These are phyloP conservation scores for Backusella macrospora DNA, from an alignment of 192 early-diverging fungal genomes.

Conservation along the genomic window DNA sequence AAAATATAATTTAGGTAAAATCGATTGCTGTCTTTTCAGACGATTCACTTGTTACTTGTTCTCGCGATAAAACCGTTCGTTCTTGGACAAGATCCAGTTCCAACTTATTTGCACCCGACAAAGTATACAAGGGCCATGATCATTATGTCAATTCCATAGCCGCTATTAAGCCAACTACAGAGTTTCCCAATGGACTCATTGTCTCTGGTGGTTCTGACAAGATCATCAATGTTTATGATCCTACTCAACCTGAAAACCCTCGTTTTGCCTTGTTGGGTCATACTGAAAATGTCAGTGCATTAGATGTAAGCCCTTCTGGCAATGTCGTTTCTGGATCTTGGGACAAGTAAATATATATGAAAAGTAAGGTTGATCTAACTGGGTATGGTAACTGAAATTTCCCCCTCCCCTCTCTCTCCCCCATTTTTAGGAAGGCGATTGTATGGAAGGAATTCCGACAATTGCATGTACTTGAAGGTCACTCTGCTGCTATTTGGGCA, in stretches of 20 bases:
- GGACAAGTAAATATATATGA: constrained; percentile 74
- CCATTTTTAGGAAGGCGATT: constrained; percentile 69
- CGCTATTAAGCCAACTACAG: constrained; percentile 55
- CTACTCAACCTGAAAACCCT: constrained; percentile 56
- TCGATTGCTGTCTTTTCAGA: constrained; percentile 61
- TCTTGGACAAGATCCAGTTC: constrained; percentile 64
- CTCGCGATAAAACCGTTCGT: constrained; percentile 75
- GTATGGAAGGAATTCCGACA: constrained; percentile 86
- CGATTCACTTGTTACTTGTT: constrained; percentile 67
- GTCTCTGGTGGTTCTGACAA: constrained; percentile 85
- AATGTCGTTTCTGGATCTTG: constrained; percentile 94
- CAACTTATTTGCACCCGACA: constrained; percentile 56
- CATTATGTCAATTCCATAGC: constrained; percentile 83
- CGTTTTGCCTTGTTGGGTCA: constrained; percentile 79
- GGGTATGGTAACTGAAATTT: too few relatives aligned
- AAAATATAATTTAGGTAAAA: constrained; percentile 56
- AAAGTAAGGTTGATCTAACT: neutral
- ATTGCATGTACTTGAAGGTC: constrained; percentile 72
- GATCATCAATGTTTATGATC: constrained; percentile 81
- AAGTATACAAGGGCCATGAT: constrained; percentile 65
- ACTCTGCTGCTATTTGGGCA: constrained; percentile 89
- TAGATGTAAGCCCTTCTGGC: constrained; percentile 63
- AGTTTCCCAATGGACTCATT: constrained; percentile 74
- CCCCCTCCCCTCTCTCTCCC: neutral
- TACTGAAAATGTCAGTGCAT: constrained; percentile 82